A percentile compares a stretch with the other conserved stretches of the same genome.
Conservation (phyloP, 306 rosid genomes). For the Vachellia collinsii region DNA sequence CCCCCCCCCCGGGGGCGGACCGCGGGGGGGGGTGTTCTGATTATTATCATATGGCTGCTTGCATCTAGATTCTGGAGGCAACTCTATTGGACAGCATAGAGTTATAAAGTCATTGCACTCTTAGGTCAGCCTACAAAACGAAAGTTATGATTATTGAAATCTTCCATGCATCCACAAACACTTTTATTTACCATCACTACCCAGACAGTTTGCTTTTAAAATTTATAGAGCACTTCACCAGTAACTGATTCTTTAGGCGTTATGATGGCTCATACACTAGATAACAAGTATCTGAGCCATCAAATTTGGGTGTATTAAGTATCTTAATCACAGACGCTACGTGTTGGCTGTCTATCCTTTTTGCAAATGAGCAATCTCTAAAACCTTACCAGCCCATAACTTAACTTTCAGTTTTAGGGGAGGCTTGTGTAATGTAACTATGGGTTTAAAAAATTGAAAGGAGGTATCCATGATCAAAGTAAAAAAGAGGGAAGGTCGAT, state of each 20-base stretch:
- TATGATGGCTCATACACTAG: conserved; percentile 21
- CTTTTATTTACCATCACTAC: conserved; percentile 24
- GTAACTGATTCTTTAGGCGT: conserved; percentile 12
- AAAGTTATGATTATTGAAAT: conserved; percentile 12
- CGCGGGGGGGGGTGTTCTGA: conserved; percentile 6
- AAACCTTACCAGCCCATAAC: not conserved
- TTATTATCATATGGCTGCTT: conserved; percentile 11
- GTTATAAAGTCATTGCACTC: not conserved
- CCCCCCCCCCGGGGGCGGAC: too few species aligned
- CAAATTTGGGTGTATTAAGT: not conserved
- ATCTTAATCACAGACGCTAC: not conserved
- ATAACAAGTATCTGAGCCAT: conserved; percentile 2
- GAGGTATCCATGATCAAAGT: not conserved
- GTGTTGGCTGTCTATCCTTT: not conserved
- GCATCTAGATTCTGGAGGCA: conserved; percentile 4
- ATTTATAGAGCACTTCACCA: conserved; percentile 27
- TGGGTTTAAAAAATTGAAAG: not conserved
- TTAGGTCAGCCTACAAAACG: conserved; percentile 9
- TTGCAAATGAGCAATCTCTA: not conserved
- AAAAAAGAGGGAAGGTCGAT: not conserved
- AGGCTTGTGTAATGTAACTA: not conserved
- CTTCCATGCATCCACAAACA: conserved; percentile 10
- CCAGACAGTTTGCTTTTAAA: conserved; percentile 12
- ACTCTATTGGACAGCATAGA: conserved; percentile 21
- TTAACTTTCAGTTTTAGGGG: not conserved